Evolutionary conservation across 169 alveolate species (phyloP).

Genomic region (Plasmodium cynomolgi): DNA sequence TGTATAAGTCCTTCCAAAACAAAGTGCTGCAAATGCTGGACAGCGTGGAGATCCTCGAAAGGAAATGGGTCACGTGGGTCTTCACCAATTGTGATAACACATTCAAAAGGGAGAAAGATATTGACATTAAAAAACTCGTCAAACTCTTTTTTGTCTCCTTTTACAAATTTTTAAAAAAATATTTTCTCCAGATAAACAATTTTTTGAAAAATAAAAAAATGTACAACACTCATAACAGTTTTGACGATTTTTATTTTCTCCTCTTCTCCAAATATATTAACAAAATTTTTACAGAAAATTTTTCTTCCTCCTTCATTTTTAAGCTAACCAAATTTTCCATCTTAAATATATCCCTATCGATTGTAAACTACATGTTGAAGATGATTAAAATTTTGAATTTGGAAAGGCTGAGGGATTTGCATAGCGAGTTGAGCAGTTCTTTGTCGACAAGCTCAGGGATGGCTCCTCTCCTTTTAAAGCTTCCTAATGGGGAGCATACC

Average conservation of each 20-base stretch:
- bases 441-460: background rate
- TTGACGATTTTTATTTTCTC: conserved; percentile 20
- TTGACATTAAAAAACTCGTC: conserved; percentile 31
- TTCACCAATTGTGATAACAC: conserved; percentile 13
- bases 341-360: conserved; percentile 14
- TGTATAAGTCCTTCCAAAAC: conserved; percentile 35
- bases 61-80: conserved; percentile 61
- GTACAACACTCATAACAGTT: conserved; percentile 2
- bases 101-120: conserved; percentile 42
- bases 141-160: conserved; percentile 64
- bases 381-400: background rate
- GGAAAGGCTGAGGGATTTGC: background rate
- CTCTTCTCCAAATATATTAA: conserved; percentile 55
- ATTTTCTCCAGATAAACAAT: conserved; percentile 27
- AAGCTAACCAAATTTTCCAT: conserved; percentile 12
- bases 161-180: conserved; percentile 50
- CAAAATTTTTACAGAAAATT: conserved; percentile 28
- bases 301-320: conserved; percentile 48
- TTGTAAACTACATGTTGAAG: conserved; percentile 24
- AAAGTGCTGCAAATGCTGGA: conserved; percentile 9
- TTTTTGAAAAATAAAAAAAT: background rate
- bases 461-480: too few relatives aligned
- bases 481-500: background rate
- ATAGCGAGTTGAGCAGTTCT: background rate
- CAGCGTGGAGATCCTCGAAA: conserved; percentile 21